A percentile compares a stretch with the other conserved stretches of the same genome.
These are phyloP conservation scores for Rhodosporidiobolus sp. DNA, from an alignment of 768 basidiomycete genomes.

Conservation along the genomic window DNA sequence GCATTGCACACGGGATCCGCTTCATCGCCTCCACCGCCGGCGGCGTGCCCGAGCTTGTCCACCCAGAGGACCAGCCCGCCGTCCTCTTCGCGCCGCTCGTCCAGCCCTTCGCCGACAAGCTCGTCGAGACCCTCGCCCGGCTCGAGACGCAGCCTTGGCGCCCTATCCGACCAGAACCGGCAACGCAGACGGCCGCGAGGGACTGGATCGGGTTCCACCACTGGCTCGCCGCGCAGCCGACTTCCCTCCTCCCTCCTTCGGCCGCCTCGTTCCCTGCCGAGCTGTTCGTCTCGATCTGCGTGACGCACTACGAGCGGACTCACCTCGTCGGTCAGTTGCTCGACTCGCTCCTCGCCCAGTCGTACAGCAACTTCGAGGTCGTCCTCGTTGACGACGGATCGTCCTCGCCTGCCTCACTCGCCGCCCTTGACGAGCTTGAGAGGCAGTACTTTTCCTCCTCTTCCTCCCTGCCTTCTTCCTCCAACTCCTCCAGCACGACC, in stretches of 20 bases:
- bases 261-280: background rate
- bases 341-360: constrained; percentile 29
- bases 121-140: background rate
- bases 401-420: background rate
- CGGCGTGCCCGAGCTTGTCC: constrained; percentile 36
- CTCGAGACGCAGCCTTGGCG: background rate
- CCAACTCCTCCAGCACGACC: background rate
- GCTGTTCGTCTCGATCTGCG: constrained; percentile 33
- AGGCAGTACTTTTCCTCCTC: constrained; percentile 9
- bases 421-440: constrained; percentile 18
- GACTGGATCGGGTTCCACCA: constrained; percentile 30
- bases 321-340: constrained; percentile 34
- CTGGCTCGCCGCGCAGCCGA: constrained; percentile 1
- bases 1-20: constrained; percentile 29
- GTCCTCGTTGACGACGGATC: constrained; percentile 41
- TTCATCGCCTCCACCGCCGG: constrained; percentile 35
- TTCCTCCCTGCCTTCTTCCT: background rate
- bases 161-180: constrained; percentile 3
- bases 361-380: constrained; percentile 29
- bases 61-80: constrained; percentile 11
- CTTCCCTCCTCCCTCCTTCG: background rate
- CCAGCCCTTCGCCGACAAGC: constrained; percentile 2
- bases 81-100: constrained; percentile 22
- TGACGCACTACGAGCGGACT: constrained; percentile 39
- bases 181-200: constrained; percentile 7